Evolutionary conservation across 2,329 filamentous ascomycete genomes (phyloP).

Genomic region (Talaromyces sp.): DNA sequence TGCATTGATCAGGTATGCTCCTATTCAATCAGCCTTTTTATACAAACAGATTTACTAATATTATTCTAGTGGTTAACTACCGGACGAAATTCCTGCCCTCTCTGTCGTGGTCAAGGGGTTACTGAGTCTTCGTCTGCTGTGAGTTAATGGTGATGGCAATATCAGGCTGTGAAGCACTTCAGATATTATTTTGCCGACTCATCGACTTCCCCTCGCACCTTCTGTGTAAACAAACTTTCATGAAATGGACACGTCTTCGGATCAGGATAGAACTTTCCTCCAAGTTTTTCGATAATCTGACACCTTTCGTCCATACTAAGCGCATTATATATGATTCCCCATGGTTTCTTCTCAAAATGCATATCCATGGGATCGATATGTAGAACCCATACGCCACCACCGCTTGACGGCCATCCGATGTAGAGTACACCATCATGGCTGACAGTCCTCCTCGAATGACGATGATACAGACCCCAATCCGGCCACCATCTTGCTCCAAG

Average conservation of each 20-base stretch:
- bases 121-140: constrained; percentile 29
- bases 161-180: no score
- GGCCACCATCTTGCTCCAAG: background rate
- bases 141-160: no score
- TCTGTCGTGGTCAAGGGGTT: constrained; percentile 40
- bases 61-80: constrained; percentile 13
- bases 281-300: background rate
- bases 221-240: no score
- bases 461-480: background rate
- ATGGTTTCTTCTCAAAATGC: background rate
- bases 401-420: background rate
- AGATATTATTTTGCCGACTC: no score
- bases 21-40: background rate
- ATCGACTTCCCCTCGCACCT: no score
- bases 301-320: background rate
- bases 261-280: background rate
- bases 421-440: background rate
- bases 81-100: constrained; percentile 36
- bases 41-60: background rate
- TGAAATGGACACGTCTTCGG: background rate
- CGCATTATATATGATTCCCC: background rate
- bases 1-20: constrained; percentile 62
- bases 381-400: background rate
- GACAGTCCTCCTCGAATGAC: background rate
- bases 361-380: background rate